These are phyloP conservation scores for Sporodiniella umbellata DNA, from an alignment of 371 early-diverging fungal genomes.

Conservation along the genomic window DNA sequence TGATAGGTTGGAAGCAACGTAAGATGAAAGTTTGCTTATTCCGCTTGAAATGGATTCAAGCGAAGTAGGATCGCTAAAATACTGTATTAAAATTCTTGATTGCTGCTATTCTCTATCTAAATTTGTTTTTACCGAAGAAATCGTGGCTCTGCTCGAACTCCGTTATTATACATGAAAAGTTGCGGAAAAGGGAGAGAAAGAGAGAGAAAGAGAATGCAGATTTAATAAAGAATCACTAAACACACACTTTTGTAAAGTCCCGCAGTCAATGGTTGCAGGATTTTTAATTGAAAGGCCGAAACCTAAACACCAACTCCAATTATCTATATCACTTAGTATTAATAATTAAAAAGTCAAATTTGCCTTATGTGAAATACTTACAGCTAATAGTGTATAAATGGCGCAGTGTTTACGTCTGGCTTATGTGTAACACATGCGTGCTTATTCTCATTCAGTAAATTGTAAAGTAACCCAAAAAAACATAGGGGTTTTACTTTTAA, in stretches of 20 bases:
- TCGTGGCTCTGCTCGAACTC: conserved; percentile 50
- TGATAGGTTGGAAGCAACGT: conserved; percentile 50
- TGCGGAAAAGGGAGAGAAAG: background rate
- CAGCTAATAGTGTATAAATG: too few relatives aligned
- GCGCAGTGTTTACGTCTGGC: too few relatives aligned
- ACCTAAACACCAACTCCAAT: background rate
- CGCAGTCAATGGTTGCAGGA: too few relatives aligned
- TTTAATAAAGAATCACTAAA: background rate
- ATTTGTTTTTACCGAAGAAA: conserved; percentile 30
- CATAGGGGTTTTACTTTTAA: too few relatives aligned
- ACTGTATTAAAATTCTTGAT: conserved; percentile 17
- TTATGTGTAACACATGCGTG: too few relatives aligned
- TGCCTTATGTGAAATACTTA: too few relatives aligned
- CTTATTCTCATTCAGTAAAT: too few relatives aligned
- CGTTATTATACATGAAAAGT: conserved; percentile 13
- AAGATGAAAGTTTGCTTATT: conserved; percentile 54
- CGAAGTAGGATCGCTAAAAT: conserved; percentile 60
- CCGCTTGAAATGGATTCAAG: conserved; percentile 59
- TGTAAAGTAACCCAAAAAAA: too few relatives aligned
- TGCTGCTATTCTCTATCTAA: background rate
- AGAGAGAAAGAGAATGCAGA: background rate
- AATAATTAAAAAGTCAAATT: too few relatives aligned
- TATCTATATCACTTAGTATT: background rate
- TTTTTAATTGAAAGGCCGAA: background rate
- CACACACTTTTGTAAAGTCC: background rate